Evolutionary conservation across 2,329 filamentous ascomycete genomes (phyloP), one percentile per base, ranked within the genome.

Genomic region (Phoma herbarum): DNA sequence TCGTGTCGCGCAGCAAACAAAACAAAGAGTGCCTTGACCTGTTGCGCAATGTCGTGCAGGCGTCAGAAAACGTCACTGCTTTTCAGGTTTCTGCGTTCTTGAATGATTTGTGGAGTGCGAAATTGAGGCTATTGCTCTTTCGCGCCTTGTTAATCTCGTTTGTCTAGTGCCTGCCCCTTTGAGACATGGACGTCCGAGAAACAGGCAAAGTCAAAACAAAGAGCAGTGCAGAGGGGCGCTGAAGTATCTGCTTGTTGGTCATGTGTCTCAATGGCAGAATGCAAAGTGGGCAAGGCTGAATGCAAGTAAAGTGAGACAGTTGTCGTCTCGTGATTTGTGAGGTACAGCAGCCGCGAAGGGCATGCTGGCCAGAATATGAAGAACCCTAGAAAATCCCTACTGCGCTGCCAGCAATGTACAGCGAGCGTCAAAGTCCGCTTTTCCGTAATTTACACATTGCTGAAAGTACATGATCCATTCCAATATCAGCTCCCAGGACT

Each of bases 371-470:
- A 29, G 41, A 43, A n/a, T 45, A 64, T 35, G 31, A 72, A 71
- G 60, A 69, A 59, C 45, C 60, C 47, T 45, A 55, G 57, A 61
- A 66, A 45, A 54, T 60, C 64, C 67, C 59, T 64, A 60, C 66
- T 66, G 68, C 66, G 62, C 73, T 71, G 69, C 70, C 67, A 66
- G 60, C 56, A 52, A 59, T 57, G 49, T 57, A 56, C 52, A 60
- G 72, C 66, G 59, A 67, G 67, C 63, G 57, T 67, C 48, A 1
- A 47, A 43, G 49, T 51, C 64, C 63, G 55, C 67, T 64, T 67
- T 71, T 67, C 67, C 72, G 57, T 76, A 76, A 72, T 75, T 73
- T 77, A 77, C 74, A 77, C 71, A 72, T 74, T 72, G 73, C 69
- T 72, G 72, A 74, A 73, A 70, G 62, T 74, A 76, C 73, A 76